These are phyloP conservation scores for Xanthoconium stramineum DNA, from an alignment of 768 basidiomycete genomes.

Conservation along the genomic window DNA sequence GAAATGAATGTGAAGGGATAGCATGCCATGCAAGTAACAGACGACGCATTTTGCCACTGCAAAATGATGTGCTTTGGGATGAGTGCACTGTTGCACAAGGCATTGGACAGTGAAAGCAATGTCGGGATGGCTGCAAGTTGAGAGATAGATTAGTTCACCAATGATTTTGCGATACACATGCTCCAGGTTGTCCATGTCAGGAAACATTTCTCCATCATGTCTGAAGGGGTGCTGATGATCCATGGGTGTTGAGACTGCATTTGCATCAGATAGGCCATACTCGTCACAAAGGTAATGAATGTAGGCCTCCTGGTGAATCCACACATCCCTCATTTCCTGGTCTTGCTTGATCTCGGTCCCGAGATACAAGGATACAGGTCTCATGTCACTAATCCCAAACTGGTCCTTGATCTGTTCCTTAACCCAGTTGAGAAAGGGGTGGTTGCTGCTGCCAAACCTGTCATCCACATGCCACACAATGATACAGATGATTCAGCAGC, in stretches of 20 bases:
- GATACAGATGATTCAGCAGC: too few species aligned
- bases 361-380: too few species aligned
- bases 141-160: not conserved
- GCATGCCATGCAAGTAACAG: not conserved
- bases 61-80: not conserved
- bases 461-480: too few species aligned
- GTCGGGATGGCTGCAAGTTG: not conserved
- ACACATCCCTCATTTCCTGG: too few species aligned
- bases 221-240: not conserved
- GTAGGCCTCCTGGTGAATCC: too few species aligned
- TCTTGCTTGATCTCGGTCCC: too few species aligned
- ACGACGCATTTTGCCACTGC: not conserved
- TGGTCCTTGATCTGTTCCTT: too few species aligned
- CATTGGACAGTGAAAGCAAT: not conserved
- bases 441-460: too few species aligned
- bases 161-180: not conserved
- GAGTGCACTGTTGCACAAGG: not conserved
- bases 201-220: rapidly evolving
- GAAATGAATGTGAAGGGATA: not conserved
- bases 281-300: too few species aligned
- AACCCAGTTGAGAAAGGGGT: too few species aligned
- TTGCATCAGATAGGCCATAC: too few species aligned
- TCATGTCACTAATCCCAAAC: too few species aligned
- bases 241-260: not conserved
- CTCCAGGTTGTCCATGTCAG: not conserved